Percentiles rank a stretch among this genome's conserved stretches.
Evolutionary conservation across 768 basidiomycete species (phyloP).

Genomic region (Mrakia blollopis): DNA sequence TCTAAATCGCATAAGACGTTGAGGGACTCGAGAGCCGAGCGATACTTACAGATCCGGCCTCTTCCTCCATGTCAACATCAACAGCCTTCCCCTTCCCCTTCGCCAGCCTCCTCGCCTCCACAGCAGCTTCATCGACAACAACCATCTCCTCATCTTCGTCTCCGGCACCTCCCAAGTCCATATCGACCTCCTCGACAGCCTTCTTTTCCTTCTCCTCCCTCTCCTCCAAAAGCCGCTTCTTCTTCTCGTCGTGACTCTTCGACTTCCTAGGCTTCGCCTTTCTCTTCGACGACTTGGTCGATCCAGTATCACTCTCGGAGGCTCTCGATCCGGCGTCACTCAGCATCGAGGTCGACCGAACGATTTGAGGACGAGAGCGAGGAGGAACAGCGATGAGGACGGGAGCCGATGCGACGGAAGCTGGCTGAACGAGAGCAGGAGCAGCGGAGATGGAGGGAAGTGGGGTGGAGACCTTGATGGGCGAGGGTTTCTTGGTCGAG

Average conservation of each 20-base stretch:
- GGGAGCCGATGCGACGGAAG: neutral
- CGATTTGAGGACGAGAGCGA: neutral
- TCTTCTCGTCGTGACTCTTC: conserved; percentile 1
- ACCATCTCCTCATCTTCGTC: neutral
- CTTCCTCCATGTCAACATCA: neutral
- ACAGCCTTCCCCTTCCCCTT: conserved; percentile 6
- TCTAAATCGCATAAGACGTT: too few relatives aligned
- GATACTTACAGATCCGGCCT: neutral
- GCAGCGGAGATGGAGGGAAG: neutral
- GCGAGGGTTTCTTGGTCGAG: neutral
- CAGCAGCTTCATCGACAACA: neutral
- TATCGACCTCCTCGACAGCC: conserved; percentile 5
- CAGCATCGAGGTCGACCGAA: neutral
- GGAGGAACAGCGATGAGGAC: neutral
- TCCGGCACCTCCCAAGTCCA: neutral
- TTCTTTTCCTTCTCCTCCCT: conserved; percentile 17
- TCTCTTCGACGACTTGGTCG: neutral
- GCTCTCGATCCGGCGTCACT: neutral
- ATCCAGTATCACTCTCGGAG: conserved; percentile 8
- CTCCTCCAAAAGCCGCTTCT: neutral
- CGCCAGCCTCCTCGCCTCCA: neutral
- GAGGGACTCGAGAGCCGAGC: too few relatives aligned
- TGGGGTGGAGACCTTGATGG: neutral
- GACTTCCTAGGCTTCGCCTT: conserved; percentile 8
- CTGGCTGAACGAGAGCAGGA: neutral